A percentile compares a stretch with the other conserved stretches of the same genome.
Conservation (phyloP, 2,329 filamentous ascomycete genomes). For the Cladosporium sp. region DNA sequence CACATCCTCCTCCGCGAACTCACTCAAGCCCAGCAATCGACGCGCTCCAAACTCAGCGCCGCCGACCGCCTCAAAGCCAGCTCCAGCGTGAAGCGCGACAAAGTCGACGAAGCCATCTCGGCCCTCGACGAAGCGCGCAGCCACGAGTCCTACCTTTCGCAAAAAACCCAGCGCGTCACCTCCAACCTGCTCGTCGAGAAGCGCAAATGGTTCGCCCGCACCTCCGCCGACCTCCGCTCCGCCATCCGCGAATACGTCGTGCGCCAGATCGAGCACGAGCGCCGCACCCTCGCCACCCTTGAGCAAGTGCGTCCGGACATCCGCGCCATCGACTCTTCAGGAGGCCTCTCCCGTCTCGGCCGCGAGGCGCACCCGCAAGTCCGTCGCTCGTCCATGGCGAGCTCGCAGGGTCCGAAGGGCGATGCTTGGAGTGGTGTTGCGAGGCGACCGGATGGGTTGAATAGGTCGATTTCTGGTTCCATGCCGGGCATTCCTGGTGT, state of each 20-base stretch:
- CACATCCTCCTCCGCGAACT: constrained; percentile 95
- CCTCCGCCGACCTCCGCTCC: constrained; percentile 74
- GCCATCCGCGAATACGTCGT: constrained; percentile 90
- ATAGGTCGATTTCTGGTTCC: constrained; percentile 71
- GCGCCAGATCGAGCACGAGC: constrained; percentile 92
- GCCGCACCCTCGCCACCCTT: constrained; percentile 85
- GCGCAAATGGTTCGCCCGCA: constrained; percentile 84
- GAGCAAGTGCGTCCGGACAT: constrained; percentile 92
- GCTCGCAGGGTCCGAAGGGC: constrained; percentile 93
- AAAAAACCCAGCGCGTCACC: constrained; percentile 87
- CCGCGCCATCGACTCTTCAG: constrained; percentile 83
- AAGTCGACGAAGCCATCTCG: constrained; percentile 95
- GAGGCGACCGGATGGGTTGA: constrained; percentile 72
- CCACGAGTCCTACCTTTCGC: constrained; percentile 73
- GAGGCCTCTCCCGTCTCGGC: constrained; percentile 83
- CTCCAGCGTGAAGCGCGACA: constrained; percentile 84
- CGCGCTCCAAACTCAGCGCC: constrained; percentile 75
- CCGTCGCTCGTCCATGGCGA: constrained; percentile 75
- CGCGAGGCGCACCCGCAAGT: constrained; percentile 77
- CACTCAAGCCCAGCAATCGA: constrained; percentile 81
- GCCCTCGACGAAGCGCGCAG: constrained; percentile 82
- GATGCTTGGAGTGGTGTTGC: constrained; percentile 97
- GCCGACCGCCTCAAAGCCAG: constrained; percentile 85
- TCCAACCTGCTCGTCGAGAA: constrained; percentile 84
- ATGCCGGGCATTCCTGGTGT: constrained; percentile 53